phyloP scores from a whole-genome alignment of 1,284 basidiomycete genomes.

The Pholiota adiposa region DNA sequence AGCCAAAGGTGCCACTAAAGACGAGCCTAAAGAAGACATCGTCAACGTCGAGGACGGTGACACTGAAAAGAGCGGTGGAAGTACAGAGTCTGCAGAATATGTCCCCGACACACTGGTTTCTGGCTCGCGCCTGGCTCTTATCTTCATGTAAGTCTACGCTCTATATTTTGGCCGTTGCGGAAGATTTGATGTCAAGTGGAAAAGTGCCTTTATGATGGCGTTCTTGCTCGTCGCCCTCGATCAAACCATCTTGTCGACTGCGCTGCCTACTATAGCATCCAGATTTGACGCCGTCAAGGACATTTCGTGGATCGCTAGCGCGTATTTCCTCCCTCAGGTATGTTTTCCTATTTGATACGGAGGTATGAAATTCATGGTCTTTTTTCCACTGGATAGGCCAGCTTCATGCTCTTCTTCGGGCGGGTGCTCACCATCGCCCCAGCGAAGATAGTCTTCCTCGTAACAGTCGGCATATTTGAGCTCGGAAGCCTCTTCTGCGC shows the following conservation, averaged over 20 bases:
- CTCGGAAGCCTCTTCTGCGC: slow-evolving; percentile 8
- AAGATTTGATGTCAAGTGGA: background rate
- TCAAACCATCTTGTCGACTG: slow-evolving; percentile 15
- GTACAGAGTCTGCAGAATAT: background rate
- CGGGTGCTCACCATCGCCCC: slow-evolving; percentile 4
- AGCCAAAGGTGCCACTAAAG: background rate
- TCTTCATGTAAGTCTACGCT: background rate
- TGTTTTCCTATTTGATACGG: background rate
- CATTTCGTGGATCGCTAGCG: slow-evolving; percentile 15
- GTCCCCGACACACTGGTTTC: background rate
- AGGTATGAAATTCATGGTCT: background rate
- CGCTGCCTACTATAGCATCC: slow-evolving; percentile 11
- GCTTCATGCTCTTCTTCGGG: slow-evolving; percentile 9
- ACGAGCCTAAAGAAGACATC: background rate
- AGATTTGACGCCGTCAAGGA: slow-evolving; percentile 10
- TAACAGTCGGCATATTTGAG: slow-evolving; percentile 7
- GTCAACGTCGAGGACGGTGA: background rate
- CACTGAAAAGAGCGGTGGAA: background rate
- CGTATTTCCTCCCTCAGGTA: slow-evolving; percentile 16
- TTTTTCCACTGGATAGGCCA: background rate
- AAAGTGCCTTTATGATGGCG: slow-evolving; percentile 11
- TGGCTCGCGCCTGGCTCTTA: slow-evolving; percentile 4
- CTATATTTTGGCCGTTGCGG: background rate
- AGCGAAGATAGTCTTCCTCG: slow-evolving; percentile 8
- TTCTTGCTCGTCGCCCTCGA: slow-evolving; percentile 9